phyloP scores from a whole-genome alignment of 2,329 filamentous ascomycete species.

The Colletotrichum kahawae region DNA sequence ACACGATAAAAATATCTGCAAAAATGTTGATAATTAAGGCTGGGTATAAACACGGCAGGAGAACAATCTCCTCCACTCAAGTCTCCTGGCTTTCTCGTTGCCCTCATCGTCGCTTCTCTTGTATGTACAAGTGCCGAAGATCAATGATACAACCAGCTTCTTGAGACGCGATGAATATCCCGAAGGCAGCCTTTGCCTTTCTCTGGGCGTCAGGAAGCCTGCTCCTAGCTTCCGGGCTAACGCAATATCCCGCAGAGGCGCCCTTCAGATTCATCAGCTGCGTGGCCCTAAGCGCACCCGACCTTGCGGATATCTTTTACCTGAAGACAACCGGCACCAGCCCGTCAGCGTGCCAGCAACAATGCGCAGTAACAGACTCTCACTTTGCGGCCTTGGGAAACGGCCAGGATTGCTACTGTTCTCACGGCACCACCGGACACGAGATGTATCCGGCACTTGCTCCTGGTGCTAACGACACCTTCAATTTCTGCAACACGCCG shows the following conservation, averaged over 20 bases:
- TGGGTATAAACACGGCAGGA: not conserved
- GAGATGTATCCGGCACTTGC: not conserved
- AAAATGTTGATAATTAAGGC: not conserved
- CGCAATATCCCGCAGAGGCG: not conserved
- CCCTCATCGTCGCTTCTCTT: not conserved
- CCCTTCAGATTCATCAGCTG: not conserved
- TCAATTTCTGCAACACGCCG: not conserved
- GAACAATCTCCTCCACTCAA: not conserved
- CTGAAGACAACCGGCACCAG: not conserved
- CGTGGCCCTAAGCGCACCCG: not conserved
- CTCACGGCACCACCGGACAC: not conserved
- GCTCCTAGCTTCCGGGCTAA: not conserved
- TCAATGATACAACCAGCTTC: not conserved
- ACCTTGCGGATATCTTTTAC: not conserved
- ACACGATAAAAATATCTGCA: not conserved
- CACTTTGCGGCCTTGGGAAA: not conserved
- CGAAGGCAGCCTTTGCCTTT: not conserved
- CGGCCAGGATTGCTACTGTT: not conserved
- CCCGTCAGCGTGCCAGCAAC: not conserved
- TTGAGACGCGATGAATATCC: not conserved
- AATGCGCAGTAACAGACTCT: not conserved
- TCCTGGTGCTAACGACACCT: not conserved
- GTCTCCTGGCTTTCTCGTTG: not conserved
- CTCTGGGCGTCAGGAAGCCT: not conserved
- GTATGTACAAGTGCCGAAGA: not conserved